Conservation (phyloP, 2,329 filamentous ascomycete genomes). For the Scolecobasidium constrictum region DNA sequence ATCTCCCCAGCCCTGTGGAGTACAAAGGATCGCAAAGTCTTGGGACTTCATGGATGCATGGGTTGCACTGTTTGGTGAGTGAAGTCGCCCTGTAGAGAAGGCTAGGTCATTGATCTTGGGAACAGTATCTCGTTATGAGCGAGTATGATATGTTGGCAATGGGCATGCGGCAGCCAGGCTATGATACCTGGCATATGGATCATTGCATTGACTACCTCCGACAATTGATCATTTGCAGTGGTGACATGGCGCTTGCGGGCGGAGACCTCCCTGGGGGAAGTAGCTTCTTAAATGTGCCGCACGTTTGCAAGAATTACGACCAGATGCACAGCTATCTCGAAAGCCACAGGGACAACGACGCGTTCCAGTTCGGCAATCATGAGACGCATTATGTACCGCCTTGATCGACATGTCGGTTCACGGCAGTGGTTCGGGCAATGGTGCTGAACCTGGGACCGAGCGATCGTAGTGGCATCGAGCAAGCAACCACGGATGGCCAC, state of each 20-base stretch:
- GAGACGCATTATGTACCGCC: constrained; percentile 9
- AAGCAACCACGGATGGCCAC: too few relatives aligned
- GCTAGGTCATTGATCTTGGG: too few relatives aligned
- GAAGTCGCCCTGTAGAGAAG: too few relatives aligned
- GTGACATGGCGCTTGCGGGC: constrained; percentile 9
- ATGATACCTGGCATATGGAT: constrained; percentile 8
- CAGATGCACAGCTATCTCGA: constrained; percentile 8
- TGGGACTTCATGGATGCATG: constrained; percentile 10
- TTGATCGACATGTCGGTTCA: neutral
- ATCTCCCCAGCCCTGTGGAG: constrained; percentile 6
- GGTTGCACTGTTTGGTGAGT: constrained; percentile 9
- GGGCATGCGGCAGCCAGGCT: constrained; percentile 1
- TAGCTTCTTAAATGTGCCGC: constrained; percentile 4
- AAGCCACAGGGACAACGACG: constrained; percentile 3
- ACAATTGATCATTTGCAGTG: constrained; percentile 9
- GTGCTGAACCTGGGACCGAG: neutral
- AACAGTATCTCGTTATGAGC: constrained; percentile 8
- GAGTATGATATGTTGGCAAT: constrained; percentile 9
- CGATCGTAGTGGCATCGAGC: neutral
- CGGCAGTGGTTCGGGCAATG: neutral
- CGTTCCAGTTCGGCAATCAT: constrained; percentile 8
- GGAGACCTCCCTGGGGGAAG: constrained; percentile 8
- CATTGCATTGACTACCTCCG: constrained; percentile 9
- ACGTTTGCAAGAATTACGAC: constrained; percentile 8
- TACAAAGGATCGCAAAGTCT: constrained; percentile 6